Evolutionary conservation across 164 flowering plant species (phyloP).

Genomic region (Taxillus chinensis): DNA sequence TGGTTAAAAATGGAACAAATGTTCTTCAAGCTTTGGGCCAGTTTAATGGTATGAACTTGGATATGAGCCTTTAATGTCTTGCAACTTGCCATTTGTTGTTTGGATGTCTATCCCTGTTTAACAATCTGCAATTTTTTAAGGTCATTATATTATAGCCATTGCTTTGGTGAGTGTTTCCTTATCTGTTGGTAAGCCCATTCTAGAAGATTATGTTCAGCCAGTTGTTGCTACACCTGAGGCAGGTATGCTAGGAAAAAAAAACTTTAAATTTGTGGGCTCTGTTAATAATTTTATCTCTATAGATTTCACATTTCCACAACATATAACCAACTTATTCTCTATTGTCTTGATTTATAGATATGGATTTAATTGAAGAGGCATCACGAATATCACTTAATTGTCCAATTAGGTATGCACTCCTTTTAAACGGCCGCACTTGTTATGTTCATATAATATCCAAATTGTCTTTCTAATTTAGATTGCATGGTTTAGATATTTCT

Average conservation of each 20-base stretch:
- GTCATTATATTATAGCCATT: slow-evolving; percentile 49
- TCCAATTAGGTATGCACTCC: slow-evolving; percentile 68
- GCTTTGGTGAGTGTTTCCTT: slow-evolving; percentile 42
- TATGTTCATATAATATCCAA: too few species aligned
- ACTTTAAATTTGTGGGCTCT: too few species aligned
- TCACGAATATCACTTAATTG: slow-evolving; percentile 84
- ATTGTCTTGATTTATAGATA: slow-evolving; percentile 30
- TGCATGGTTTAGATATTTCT: too few species aligned
- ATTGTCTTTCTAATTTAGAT: too few species aligned
- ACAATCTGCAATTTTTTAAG: slow-evolving; percentile 25
- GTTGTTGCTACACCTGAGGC: slow-evolving; percentile 25
- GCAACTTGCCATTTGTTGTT: neutral
- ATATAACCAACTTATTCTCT: neutral
- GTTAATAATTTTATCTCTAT: too few species aligned
- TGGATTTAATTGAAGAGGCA: slow-evolving; percentile 75
- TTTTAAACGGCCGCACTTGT: too few species aligned
- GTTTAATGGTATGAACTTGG: slow-evolving; percentile 46
- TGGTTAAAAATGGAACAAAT: slow-evolving; percentile 75
- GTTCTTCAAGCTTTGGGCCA: slow-evolving; percentile 83
- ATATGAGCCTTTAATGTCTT: neutral
- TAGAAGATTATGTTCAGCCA: slow-evolving; percentile 58
- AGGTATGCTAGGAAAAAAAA: slow-evolving; percentile 29
- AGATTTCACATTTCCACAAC: neutral
- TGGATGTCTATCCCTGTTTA: slow-evolving; percentile 1
- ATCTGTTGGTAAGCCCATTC: slow-evolving; percentile 22